Evolutionary conservation across 495 filamentous ascomycete species (phyloP).

Genomic region (Aspergillus nidulans): DNA sequence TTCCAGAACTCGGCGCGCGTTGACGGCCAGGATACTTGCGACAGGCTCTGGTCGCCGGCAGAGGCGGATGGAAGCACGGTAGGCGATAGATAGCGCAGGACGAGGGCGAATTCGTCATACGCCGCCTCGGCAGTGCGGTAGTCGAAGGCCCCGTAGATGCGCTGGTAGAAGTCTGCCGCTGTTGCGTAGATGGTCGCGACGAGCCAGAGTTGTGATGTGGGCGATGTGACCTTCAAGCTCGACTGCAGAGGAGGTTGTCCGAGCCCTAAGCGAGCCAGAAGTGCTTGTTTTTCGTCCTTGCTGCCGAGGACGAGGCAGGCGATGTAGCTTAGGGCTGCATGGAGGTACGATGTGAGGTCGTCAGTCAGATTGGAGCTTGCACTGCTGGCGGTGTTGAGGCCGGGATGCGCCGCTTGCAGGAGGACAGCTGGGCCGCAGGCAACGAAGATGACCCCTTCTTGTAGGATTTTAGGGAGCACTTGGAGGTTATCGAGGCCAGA

Average conservation of each 20-base stretch:
- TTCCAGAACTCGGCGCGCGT: conserved; percentile 34
- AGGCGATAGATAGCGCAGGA: conserved; percentile 22
- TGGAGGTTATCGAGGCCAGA: conserved; percentile 29
- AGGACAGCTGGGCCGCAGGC: conserved; percentile 36
- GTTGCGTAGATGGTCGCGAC: conserved; percentile 40
- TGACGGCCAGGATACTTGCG: conserved; percentile 30
- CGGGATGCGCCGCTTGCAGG: conserved; percentile 37
- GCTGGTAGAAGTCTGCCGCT: conserved; percentile 41
- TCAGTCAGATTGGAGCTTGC: conserved; percentile 21
- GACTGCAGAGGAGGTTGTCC: conserved; percentile 24
- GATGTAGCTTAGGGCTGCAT: conserved; percentile 35
- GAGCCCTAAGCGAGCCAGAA: conserved; percentile 26
- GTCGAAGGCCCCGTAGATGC: conserved; percentile 36
- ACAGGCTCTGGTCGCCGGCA: conserved; percentile 17
- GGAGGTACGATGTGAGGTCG: conserved; percentile 32
- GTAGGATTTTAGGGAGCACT: conserved; percentile 37
- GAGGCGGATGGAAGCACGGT: conserved; percentile 20
- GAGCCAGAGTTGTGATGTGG: conserved; percentile 32
- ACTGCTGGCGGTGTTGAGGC: conserved; percentile 20
- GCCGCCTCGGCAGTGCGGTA: conserved; percentile 33
- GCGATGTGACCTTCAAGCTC: conserved; percentile 19
- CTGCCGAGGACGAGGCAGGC: conserved; percentile 38
- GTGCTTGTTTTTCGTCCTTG: conserved; percentile 26
- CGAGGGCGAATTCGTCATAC: conserved; percentile 33
- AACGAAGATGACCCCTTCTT: conserved; percentile 38